Base-by-base conservation (phyloP, 2,329 filamentous ascomycete genomes). In the Pseudocercospora eumusae region DNA sequence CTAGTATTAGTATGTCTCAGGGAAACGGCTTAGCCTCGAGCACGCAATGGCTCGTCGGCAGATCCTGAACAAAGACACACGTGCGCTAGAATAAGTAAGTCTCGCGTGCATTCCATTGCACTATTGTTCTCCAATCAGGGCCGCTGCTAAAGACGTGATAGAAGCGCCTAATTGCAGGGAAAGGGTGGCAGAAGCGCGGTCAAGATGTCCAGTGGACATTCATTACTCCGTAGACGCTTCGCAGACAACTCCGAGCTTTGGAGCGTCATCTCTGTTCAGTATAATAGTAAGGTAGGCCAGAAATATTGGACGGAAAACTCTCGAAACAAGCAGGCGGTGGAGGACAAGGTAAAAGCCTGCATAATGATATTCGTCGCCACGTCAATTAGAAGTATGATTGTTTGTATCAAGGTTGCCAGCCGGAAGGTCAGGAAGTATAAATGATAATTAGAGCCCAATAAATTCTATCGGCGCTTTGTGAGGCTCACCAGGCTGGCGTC, bases 1-100 rank as follows among this genome's bases (percentile, higher is more conserved):
- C 23, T 49, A 1, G 20, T 49, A 3, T 18, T 4, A 13, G 8
- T 3, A 18, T n/a, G n/a, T n/a, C 36, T n/a, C 36, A 54, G 57
- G 56, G 44, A 54, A 36, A 20, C 21, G 61, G 61, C 57, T 63
- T 63, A 63, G 61, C 61, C 36, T 60, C 20, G 23, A 63, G 61
- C 61, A 63, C 61, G 61, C 61, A 45, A 63, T 63, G 50, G 55
- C 44, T 47, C 44, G 57, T 63, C 54, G 61, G 53, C 57, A 45
- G 50, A 40, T 50, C 50, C 42, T 18, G 28, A 47, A 23, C 50
- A 52, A 50, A 31, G 25, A 28, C 28, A 44, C 47, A 57, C 61
- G 61, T 63, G 61, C 61, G 61, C 61, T 57, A n/a, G n/a, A n/a
- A n/a, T n/a, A n/a, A n/a, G n/a, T n/a, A 58, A 63, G 61, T 5